Evolutionary conservation across 371 early-diverging fungal genomes (phyloP), one percentile per base, ranked within the genome.

Genomic region (Rhizopus microsporus): DNA sequence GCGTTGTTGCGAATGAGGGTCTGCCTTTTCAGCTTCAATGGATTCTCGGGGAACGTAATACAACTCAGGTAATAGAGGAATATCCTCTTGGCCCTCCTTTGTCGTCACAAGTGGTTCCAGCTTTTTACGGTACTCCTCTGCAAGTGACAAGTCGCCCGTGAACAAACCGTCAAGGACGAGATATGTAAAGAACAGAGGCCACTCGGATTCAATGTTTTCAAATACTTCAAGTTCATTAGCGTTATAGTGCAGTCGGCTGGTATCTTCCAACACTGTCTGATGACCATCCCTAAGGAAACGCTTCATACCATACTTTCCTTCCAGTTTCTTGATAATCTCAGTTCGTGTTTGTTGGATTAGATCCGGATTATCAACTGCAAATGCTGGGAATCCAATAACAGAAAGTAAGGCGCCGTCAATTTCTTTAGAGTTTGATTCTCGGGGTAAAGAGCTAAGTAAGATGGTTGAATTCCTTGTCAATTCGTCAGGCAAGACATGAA

Each of bases 111-210:
- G 62, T 0, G 88, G 86, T 38, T 85, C 77, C 13, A 93, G 69
- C 32, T 81, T 79, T 9, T 72, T 62, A 1, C 77, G 78, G 57
- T 92, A 94, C 43, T 88, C 82, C 47, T 87, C 82, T 5, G 85
- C 91, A 54, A 85, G 87, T 7, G 78, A 75, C 5, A 65, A 53
- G 58, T 92, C 82, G 1, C 83, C 89, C 6, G 78, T 81, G 67
- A 93, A 92, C 10, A 88, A 62, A 5, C 91, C 95, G 53, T 93
- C 93, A 23, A 94, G 75, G 32, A 94, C 84, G 68, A 93, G 75
- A 64, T 93, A 94, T 0, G 95, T 92, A 60, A 89, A 94, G 65
- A 94, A 94, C 10, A 94, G 69, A 1, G 95, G 95, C 95, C 95
- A 94, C 65, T 94, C 95, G 29, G 87, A 91, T 67, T 94, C 95